Conservation (phyloP, 1,284 basidiomycete genomes). For the Ustilago hordei region DNA sequence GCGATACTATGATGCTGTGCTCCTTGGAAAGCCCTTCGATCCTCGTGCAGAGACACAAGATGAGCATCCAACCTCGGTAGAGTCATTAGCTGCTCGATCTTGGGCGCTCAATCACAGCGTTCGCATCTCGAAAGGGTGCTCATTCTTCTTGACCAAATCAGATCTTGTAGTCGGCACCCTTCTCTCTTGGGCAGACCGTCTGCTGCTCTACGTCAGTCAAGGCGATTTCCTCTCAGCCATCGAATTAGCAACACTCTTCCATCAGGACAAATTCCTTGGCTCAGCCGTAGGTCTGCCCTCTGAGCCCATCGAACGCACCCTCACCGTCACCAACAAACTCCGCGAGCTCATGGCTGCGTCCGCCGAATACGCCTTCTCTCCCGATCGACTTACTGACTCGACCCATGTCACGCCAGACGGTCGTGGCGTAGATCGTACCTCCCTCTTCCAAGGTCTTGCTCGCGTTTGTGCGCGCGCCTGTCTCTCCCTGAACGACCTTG, state of each 20-base stretch:
- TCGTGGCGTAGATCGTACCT: slow-evolving; percentile 89
- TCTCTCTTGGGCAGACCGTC: slow-evolving; percentile 93
- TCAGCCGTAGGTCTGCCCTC: slow-evolving; percentile 89
- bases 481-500: slow-evolving; percentile 81
- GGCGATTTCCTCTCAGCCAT: slow-evolving; percentile 93
- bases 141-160: slow-evolving; percentile 78
- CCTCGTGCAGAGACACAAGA: slow-evolving; percentile 22
- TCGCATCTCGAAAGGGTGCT: slow-evolving; percentile 85
- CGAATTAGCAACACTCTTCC: slow-evolving; percentile 85
- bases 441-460: slow-evolving; percentile 89
- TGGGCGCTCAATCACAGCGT: slow-evolving; percentile 74
- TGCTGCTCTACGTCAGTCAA: slow-evolving; percentile 83
- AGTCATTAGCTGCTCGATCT: slow-evolving; percentile 8
- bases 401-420: slow-evolving; percentile 86
- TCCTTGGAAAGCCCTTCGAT: slow-evolving; percentile 32
- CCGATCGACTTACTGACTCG: slow-evolving; percentile 88
- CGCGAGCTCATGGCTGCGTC: slow-evolving; percentile 88
- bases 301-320: slow-evolving; percentile 74
- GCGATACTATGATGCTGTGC: slow-evolving; percentile 37
- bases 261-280: slow-evolving; percentile 82
- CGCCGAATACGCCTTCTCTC: slow-evolving; percentile 88
- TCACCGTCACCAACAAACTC: slow-evolving; percentile 81
- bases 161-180: slow-evolving; percentile 85
- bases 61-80: not conserved
- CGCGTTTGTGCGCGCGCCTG: slow-evolving; percentile 84